A percentile compares a stretch with the other conserved stretches of the same genome.
These are phyloP conservation scores for Ceratorhiza oryzae-sativae DNA, from an alignment of 1,284 basidiomycete genomes.

Conservation along the genomic window DNA sequence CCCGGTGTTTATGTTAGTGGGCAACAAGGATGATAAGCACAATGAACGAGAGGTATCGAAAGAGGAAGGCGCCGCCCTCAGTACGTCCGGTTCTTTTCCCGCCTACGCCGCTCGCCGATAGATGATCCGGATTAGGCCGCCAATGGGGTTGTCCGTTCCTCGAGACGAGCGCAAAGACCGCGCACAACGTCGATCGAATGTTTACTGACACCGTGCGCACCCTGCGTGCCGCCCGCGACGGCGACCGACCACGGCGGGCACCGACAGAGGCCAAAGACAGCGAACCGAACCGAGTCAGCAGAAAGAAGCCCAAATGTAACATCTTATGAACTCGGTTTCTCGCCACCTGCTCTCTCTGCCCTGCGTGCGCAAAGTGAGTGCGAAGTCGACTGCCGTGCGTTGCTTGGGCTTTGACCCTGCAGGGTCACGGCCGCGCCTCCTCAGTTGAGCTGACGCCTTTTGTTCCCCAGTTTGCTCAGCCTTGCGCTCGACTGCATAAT, in stretches of 20 bases:
- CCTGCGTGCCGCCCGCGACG: constrained; percentile 60
- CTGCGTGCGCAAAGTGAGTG: neutral
- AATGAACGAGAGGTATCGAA: constrained; percentile 86
- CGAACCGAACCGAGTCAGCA: constrained; percentile 11
- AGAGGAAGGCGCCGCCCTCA: constrained; percentile 83
- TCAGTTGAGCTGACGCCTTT: constrained; percentile 25
- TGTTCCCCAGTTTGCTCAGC: neutral
- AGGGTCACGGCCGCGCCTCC: constrained; percentile 9
- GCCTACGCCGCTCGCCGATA: neutral
- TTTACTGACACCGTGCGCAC: constrained; percentile 92
- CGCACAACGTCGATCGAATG: constrained; percentile 92
- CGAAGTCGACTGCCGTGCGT: neutral
- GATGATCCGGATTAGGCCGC: constrained; percentile 60
- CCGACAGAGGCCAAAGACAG: neutral
- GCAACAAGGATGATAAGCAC: constrained; percentile 90
- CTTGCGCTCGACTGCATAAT: neutral
- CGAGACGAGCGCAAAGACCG: constrained; percentile 95
- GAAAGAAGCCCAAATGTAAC: constrained; percentile 48
- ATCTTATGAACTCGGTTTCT: constrained; percentile 47
- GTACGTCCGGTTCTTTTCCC: neutral
- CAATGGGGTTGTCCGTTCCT: constrained; percentile 93
- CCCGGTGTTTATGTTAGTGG: constrained; percentile 87
- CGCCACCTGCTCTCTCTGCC: neutral
- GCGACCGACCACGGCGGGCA: constrained; percentile 39
- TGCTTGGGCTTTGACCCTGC: constrained; percentile 23